phyloP scores from a whole-genome alignment of 352 stramenopile genomes.

The Pythium diclinum region DNA sequence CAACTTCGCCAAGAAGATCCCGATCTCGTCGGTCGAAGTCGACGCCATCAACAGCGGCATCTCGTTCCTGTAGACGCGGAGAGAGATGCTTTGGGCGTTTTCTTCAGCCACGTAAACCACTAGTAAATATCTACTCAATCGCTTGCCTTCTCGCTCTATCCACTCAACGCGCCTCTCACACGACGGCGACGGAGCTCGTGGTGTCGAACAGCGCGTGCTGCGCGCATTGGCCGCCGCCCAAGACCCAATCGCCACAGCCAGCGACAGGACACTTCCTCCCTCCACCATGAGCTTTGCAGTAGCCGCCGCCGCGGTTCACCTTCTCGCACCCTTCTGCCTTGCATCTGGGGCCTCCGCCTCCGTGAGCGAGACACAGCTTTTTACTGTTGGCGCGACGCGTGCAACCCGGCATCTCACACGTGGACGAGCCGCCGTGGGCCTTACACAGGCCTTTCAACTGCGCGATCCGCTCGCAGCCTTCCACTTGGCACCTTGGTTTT shows the following conservation, averaged over 20 bases:
- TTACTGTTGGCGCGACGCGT: constrained; percentile 69
- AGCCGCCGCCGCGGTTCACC: constrained; percentile 73
- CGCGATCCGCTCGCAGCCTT: constrained; percentile 63
- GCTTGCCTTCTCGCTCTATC: background rate
- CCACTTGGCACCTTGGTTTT: constrained; percentile 60
- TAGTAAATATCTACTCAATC: constrained; percentile 6
- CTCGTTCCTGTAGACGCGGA: constrained; percentile 55
- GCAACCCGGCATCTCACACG: constrained; percentile 57
- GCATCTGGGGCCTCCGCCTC: constrained; percentile 68
- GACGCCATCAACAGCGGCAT: constrained; percentile 80
- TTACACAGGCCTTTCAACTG: constrained; percentile 75
- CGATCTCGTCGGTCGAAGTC: constrained; percentile 60
- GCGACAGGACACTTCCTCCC: constrained; percentile 69
- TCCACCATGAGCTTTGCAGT: constrained; percentile 76
- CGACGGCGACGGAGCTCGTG: constrained; percentile 21
- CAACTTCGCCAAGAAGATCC: constrained; percentile 56
- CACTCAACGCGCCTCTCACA: constrained; percentile 26
- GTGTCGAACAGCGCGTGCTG: constrained; percentile 56
- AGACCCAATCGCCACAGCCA: constrained; percentile 68
- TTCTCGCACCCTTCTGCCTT: constrained; percentile 64
- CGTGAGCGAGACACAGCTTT: constrained; percentile 81
- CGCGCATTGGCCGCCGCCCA: constrained; percentile 61
- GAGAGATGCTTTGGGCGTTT: constrained; percentile 5
- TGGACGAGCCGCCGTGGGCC: constrained; percentile 68
- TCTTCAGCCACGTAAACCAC: background rate